Base-by-base conservation (phyloP, 768 basidiomycete species). In the Russula olivacea region DNA sequence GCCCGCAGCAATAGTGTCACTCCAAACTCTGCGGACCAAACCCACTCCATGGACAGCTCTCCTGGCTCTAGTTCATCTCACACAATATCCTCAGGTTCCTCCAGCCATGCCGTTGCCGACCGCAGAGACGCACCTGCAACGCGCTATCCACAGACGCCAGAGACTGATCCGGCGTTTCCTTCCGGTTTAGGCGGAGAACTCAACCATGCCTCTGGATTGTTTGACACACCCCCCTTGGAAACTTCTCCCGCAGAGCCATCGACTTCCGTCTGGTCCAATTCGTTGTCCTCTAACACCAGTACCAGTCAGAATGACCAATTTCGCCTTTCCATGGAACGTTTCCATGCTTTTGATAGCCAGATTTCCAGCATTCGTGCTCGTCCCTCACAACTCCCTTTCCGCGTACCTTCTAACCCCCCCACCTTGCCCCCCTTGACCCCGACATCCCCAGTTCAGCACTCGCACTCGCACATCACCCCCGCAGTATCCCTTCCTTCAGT, bases 341-440 rank as follows among this genome's bases (percentile, higher is more conserved):
- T 68, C 23, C 65, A 63, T 55, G 65, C 67, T 2, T 68, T 68
- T 48, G 67, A 68, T 54, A 68, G 67, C 47, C 65, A 68, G 55
- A 68, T 68, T 40, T 68, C 67, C 43, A 67, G 32, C 17, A 55
- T 68, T 36, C 67, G 67, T 55, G 15, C 63, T 32, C 56, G 59
- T 48, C 66, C 53, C 17, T 48, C 60, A 4, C 61, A 61, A 19
- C 58, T 61, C 48, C 65, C 67, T 55, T 34, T 40, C 53, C 61
- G 61, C 21, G 17, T 38, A 19, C 45, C 61, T 25, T 38, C 55
- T 50, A 59, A 48, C 38, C 55, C 65, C 6, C 58, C 64, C 21
- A 57, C 54, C n/a, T 57, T 68, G 17, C 67, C 67, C 28, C 67
- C 64, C 34, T 66, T 68, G 45, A 49, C 65, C 49, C 65, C 62